These are phyloP conservation scores for Dendrocalamus latiflorus DNA, from an alignment of 202 grass and related monocot genomes.

Conservation along the genomic window DNA sequence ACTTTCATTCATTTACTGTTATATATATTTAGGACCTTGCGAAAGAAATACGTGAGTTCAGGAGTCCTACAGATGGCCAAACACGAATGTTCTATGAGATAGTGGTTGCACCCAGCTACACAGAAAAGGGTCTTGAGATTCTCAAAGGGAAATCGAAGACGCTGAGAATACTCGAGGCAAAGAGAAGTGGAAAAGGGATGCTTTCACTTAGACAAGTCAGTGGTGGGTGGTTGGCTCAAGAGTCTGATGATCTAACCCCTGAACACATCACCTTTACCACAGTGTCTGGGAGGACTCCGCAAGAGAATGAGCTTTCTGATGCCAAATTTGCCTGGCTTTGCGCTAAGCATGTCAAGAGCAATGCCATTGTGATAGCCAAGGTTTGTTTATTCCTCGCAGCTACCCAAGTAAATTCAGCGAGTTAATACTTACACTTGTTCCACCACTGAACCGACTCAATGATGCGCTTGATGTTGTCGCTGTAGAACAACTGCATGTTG, in stretches of 20 bases:
- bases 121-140: slow-evolving; percentile 67
- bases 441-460: neutral
- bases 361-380: slow-evolving; percentile 95
- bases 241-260: slow-evolving; percentile 65
- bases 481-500: slow-evolving; percentile 86
- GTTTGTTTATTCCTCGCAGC: slow-evolving; percentile 15
- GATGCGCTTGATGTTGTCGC: neutral
- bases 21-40: slow-evolving; percentile 61
- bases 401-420: neutral
- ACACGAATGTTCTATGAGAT: too few relatives aligned
- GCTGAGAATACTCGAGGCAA: slow-evolving; percentile 79
- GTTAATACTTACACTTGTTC: neutral
- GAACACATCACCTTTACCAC: slow-evolving; percentile 64
- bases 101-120: slow-evolving; percentile 73
- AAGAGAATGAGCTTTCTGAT: slow-evolving; percentile 47
- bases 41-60: too few relatives aligned
- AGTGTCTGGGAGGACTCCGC: slow-evolving; percentile 30
- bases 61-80: too few relatives aligned
- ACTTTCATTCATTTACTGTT: neutral
- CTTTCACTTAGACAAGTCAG: slow-evolving; percentile 73
- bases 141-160: slow-evolving; percentile 86
- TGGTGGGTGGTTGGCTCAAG: slow-evolving; percentile 79
- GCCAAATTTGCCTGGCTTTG: slow-evolving; percentile 91
- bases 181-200: slow-evolving; percentile 59
- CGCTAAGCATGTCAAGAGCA: slow-evolving; percentile 97